A percentile compares a stretch with the other conserved stretches of the same genome.
phyloP scores from a whole-genome alignment of 2,329 filamentous ascomycete genomes.

The Dryadomyces quercus-mongolicae region DNA sequence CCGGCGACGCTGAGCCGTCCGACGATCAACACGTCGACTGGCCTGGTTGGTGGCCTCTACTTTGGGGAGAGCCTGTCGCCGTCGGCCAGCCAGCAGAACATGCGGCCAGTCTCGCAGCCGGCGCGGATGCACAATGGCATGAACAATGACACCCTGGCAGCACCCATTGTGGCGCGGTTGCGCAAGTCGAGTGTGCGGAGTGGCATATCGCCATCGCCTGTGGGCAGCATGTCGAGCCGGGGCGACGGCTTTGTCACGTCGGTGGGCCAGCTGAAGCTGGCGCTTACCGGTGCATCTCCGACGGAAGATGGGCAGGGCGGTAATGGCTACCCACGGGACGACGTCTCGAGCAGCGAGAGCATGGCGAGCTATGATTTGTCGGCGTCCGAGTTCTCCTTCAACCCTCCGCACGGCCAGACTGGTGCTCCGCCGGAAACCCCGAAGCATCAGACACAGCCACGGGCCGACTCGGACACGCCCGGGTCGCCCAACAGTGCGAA shows the following conservation, averaged over 20 bases:
- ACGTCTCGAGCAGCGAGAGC: slow-evolving; percentile 49
- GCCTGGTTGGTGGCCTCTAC: slow-evolving; percentile 14
- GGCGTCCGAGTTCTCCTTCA: slow-evolving; percentile 55
- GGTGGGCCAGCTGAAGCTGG: slow-evolving; percentile 52
- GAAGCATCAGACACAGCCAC: not conserved
- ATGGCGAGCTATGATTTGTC: slow-evolving; percentile 59
- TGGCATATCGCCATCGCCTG: slow-evolving; percentile 31
- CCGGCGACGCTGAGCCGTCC: slow-evolving; percentile 35
- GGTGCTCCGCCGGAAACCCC: not conserved
- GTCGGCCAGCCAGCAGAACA: slow-evolving; percentile 35
- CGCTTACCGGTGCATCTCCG: slow-evolving; percentile 38
- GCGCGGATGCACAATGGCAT: slow-evolving; percentile 7
- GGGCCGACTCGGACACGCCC: slow-evolving; percentile 14
- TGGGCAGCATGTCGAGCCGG: slow-evolving; percentile 19
- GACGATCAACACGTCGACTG: slow-evolving; percentile 26
- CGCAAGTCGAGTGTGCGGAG: slow-evolving; percentile 45
- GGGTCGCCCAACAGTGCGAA: slow-evolving; percentile 11
- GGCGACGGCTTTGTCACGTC: slow-evolving; percentile 36
- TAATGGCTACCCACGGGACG: slow-evolving; percentile 31
- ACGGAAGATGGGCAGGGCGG: slow-evolving; percentile 21
- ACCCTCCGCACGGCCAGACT: slow-evolving; percentile 18
- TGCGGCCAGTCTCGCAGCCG: slow-evolving; percentile 36
- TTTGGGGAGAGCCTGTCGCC: slow-evolving; percentile 25
- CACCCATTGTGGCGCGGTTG: slow-evolving; percentile 27
- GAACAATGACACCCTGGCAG: slow-evolving; percentile 11